Evolutionary conservation across 805 yeast species (phyloP).

Genomic region (Spathaspora passalidarum): DNA sequence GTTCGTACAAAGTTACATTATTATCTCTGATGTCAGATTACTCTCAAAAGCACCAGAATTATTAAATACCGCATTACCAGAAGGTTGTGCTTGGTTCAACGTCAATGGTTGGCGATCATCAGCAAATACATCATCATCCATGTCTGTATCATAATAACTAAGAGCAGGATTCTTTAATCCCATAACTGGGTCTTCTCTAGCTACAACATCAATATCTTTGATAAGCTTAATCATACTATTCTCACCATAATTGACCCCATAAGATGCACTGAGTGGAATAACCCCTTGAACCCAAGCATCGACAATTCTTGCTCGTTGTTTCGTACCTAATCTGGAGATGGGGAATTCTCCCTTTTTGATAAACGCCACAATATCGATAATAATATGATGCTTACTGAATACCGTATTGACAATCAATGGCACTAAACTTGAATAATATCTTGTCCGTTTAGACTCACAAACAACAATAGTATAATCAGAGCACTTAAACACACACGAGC

Average conservation of each 20-base stretch:
- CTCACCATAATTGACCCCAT: constrained; percentile 66
- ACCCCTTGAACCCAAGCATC: constrained; percentile 49
- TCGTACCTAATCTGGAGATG: constrained; percentile 66
- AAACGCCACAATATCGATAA: constrained; percentile 82
- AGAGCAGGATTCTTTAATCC: constrained; percentile 42
- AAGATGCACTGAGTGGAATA: constrained; percentile 39
- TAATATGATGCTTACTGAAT: constrained; percentile 74
- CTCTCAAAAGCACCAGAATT: no score
- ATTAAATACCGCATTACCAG: not conserved
- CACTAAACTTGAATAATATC: constrained; percentile 66
- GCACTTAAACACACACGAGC: constrained; percentile 71
- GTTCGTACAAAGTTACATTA: no score
- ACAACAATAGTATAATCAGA: constrained; percentile 77
- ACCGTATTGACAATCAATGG: constrained; percentile 81
- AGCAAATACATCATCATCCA: constrained; percentile 28
- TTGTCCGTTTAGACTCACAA: constrained; percentile 55
- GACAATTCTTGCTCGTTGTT: constrained; percentile 71
- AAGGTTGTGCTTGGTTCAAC: constrained; percentile 18
- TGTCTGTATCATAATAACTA: constrained; percentile 33
- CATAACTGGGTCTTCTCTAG: constrained; percentile 36
- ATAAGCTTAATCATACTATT: constrained; percentile 55
- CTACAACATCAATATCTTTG: constrained; percentile 49
- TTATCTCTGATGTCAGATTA: no score
- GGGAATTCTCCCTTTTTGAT: constrained; percentile 63
- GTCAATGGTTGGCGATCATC: constrained; percentile 26